A percentile compares a stretch with the other conserved stretches of the same genome.
phyloP scores from a whole-genome alignment of 257 asterid genomes.

The Solanum sparsipilum region DNA sequence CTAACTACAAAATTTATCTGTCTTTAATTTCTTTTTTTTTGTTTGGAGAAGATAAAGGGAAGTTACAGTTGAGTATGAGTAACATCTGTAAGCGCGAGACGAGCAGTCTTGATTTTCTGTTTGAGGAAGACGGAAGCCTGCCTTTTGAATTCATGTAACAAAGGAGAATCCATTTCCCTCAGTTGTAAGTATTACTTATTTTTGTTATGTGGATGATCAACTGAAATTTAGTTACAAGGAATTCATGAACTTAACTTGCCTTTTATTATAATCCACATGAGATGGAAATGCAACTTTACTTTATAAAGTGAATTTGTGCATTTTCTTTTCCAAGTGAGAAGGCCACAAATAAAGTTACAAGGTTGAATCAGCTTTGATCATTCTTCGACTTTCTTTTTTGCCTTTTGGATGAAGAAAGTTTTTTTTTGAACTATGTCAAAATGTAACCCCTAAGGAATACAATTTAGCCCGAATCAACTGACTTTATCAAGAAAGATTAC shows the following conservation, averaged over 20 bases:
- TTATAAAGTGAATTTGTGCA: background rate
- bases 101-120: conserved; percentile 71
- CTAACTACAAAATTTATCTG: background rate
- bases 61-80: conserved; percentile 67
- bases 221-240: background rate
- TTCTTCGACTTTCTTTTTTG: background rate
- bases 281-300: background rate
- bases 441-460: background rate
- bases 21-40: background rate
- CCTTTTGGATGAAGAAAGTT: background rate
- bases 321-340: background rate
- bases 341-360: background rate
- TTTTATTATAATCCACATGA: background rate
- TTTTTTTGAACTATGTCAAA: background rate
- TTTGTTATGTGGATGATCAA: background rate
- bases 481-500: background rate
- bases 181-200: background rate
- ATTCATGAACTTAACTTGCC: background rate
- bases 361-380: background rate
- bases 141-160: conserved; percentile 65
- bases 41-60: background rate
- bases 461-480: background rate
- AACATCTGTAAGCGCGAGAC: conserved; percentile 62
- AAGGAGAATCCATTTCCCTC: background rate
- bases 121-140: conserved; percentile 74